Evolutionary conservation across 768 basidiomycete genomes (phyloP).

Genomic region (Tricholomella constricta): DNA sequence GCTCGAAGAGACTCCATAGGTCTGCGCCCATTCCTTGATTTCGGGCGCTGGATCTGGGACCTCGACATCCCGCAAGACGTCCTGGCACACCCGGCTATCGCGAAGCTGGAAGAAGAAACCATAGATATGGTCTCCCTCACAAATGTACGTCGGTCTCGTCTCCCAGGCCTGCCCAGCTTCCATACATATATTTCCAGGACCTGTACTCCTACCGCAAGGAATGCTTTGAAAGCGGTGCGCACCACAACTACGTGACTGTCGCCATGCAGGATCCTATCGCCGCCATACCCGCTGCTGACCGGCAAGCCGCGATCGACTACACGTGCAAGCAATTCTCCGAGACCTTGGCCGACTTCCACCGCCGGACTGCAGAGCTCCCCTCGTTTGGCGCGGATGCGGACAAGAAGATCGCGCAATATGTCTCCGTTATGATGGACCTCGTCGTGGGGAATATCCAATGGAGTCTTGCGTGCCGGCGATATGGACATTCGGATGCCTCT

Average conservation of each 20-base stretch:
- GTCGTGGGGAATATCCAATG: conserved; percentile 11
- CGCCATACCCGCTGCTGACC: neutral
- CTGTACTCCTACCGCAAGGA: conserved; percentile 11
- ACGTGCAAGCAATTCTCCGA: conserved; percentile 4
- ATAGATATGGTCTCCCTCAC: neutral
- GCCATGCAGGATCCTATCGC: conserved; percentile 5
- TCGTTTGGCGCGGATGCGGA: conserved; percentile 4
- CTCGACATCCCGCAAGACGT: conserved; percentile 2
- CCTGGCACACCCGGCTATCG: neutral
- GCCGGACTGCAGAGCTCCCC: neutral
- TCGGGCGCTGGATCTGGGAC: conserved; percentile 8
- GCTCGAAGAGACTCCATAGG: conserved; percentile 9
- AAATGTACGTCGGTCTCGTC: neutral
- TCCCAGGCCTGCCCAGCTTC: neutral
- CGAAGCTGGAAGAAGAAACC: conserved; percentile 1
- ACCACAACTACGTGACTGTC: conserved; percentile 11
- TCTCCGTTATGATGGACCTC: conserved; percentile 3
- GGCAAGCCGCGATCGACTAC: conserved; percentile 7
- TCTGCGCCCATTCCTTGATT: conserved; percentile 1
- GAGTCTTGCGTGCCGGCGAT: conserved; percentile 3
- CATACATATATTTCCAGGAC: neutral
- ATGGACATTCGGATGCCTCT: conserved; percentile 4
- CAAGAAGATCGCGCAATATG: neutral
- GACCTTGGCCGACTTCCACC: neutral
- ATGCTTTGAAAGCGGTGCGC: conserved; percentile 10